Conservation (phyloP, 192 early-diverging fungal species). For the Coemansia sp. region DNA sequence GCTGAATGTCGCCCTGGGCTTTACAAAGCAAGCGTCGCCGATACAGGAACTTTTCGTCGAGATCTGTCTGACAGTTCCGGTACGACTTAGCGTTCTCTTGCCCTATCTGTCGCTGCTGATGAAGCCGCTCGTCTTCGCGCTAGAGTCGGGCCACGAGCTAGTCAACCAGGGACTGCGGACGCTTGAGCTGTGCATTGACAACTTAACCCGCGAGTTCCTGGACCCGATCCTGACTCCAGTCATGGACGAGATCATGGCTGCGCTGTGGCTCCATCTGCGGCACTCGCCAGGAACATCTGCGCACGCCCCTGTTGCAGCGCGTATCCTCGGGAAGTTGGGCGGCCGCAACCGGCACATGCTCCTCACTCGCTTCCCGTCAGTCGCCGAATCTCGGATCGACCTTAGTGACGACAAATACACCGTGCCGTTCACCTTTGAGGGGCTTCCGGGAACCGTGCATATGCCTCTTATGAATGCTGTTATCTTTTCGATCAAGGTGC, state of each 20-base stretch:
- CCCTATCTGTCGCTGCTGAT: constrained; percentile 93
- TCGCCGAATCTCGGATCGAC: not conserved
- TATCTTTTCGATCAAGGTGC: constrained; percentile 26
- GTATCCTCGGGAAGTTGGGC: constrained; percentile 97
- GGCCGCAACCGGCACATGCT: constrained; percentile 91
- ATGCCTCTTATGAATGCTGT: constrained; percentile 43
- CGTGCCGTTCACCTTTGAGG: constrained; percentile 37
- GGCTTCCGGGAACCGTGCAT: constrained; percentile 29
- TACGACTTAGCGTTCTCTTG: constrained; percentile 88
- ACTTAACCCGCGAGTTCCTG: constrained; percentile 93
- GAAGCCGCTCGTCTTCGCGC: constrained; percentile 92
- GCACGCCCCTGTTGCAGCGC: constrained; percentile 82
- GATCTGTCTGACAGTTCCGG: constrained; percentile 94
- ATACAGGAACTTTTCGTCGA: constrained; percentile 98
- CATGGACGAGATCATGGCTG: constrained; percentile 91
- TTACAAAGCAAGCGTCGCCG: constrained; percentile 74
- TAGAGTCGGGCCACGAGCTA: constrained; percentile 88
- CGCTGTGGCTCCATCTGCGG: constrained; percentile 88
- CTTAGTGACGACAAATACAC: constrained; percentile 9
- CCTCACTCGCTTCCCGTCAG: constrained; percentile 41
- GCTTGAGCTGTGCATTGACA: constrained; percentile 97
- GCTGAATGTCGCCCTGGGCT: constrained; percentile 79
- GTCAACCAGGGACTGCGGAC: constrained; percentile 96
- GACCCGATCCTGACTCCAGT: constrained; percentile 96
- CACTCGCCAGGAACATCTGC: constrained; percentile 81